Evolutionary conservation across 306 rosid species (phyloP).

Genomic region (Vachellia pachyceras): DNA sequence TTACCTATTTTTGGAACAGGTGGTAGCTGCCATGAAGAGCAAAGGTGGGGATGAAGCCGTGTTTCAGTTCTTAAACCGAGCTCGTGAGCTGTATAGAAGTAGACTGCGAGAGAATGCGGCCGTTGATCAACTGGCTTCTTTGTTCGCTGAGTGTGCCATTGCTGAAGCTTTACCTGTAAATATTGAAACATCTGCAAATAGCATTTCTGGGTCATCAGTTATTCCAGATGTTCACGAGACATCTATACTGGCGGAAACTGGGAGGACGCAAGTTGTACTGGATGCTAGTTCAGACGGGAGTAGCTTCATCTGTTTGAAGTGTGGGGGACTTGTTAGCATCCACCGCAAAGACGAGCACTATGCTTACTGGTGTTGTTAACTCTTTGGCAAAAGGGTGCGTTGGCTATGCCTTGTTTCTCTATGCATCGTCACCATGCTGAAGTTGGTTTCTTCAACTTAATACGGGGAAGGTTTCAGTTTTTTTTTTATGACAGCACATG

Average conservation of each 20-base stretch:
- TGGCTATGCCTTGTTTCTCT: constrained; percentile 38
- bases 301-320: constrained; percentile 89
- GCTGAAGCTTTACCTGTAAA: constrained; percentile 78
- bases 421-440: constrained; percentile 26
- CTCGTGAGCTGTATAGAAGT: constrained; percentile 75
- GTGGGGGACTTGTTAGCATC: constrained; percentile 96
- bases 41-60: constrained; percentile 94
- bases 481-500: background rate
- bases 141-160: constrained; percentile 97
- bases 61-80: constrained; percentile 75
- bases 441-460: background rate
- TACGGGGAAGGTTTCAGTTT: background rate
- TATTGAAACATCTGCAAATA: constrained; percentile 43
- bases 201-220: constrained; percentile 32
- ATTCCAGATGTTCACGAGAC: constrained; percentile 54
- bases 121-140: constrained; percentile 83
- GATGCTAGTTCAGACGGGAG: constrained; percentile 97
- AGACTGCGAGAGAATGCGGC: constrained; percentile 73
- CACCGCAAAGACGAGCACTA: constrained; percentile 90
- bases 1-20: constrained; percentile 54
- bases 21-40: constrained; percentile 71
- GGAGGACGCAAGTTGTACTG: constrained; percentile 86
- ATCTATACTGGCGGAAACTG: constrained; percentile 86
- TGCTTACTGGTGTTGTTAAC: constrained; percentile 85
- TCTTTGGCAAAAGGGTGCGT: background rate